Conservation (phyloP, 1,284 basidiomycete species). For the Leccinum variabile region DNA sequence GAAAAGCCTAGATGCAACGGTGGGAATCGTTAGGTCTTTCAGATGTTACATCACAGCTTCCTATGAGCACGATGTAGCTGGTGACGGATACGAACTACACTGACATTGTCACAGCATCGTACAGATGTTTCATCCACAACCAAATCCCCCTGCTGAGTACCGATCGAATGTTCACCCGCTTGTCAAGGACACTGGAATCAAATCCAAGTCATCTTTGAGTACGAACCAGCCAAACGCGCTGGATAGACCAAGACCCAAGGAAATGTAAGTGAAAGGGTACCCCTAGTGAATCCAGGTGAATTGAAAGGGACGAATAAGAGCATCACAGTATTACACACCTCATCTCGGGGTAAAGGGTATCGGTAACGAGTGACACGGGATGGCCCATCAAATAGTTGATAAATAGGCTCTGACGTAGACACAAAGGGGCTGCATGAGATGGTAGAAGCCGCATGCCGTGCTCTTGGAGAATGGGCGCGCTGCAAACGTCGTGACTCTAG, state of each 20-base stretch:
- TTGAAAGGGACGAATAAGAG: not conserved
- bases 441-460: not conserved
- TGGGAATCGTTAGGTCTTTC: not conserved
- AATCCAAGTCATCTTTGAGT: conserved; percentile 15
- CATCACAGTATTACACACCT: conserved; percentile 17
- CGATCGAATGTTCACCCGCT: not conserved
- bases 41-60: not conserved
- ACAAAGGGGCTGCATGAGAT: conserved; percentile 15
- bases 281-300: conserved; percentile 4
- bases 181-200: not conserved
- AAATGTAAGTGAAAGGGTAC: conserved; percentile 11
- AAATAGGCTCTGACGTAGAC: conserved; percentile 24
- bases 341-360: conserved; percentile 12
- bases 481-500: conserved; percentile 19
- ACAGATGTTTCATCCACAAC: not conserved
- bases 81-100: not conserved
- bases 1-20: not conserved
- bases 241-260: conserved; percentile 24
- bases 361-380: conserved; percentile 34
- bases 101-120: not conserved
- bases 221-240: conserved; percentile 27
- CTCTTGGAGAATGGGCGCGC: conserved; percentile 12
- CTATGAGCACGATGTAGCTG: not conserved
- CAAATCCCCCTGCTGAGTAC: not conserved
- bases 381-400: conserved; percentile 46